Percentiles rank a stretch among this genome's conserved stretches.
phyloP scores from a whole-genome alignment of 1,139 yeast species.

The Zygoascus meyerae region DNA sequence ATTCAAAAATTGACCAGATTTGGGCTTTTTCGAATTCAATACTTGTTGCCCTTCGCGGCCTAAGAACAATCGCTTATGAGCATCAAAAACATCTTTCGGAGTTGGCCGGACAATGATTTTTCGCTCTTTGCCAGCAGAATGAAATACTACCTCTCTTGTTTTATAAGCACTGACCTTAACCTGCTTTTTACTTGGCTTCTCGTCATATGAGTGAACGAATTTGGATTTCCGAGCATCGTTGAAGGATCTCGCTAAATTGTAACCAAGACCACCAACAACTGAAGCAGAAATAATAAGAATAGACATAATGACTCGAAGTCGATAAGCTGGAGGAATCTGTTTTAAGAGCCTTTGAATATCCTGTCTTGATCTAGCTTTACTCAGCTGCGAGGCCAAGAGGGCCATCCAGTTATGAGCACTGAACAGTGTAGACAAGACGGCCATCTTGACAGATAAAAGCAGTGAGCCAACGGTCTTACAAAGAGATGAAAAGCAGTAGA shows the following conservation, averaged over 20 bases:
- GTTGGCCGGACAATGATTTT: constrained; percentile 56
- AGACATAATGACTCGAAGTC: constrained; percentile 2
- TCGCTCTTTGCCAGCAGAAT: constrained; percentile 36
- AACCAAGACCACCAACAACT: constrained; percentile 6
- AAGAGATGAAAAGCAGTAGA: too few species aligned
- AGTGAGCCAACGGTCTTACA: too few species aligned
- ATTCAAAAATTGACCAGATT: constrained; percentile 58
- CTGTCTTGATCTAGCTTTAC: not conserved
- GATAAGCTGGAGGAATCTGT: constrained; percentile 1
- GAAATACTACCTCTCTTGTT: constrained; percentile 7
- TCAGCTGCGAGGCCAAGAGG: not conserved
- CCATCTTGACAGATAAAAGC: too few species aligned
- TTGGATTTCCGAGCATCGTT: constrained; percentile 1
- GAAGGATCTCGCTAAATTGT: not conserved
- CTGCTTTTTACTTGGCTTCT: not conserved
- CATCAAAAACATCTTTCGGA: constrained; percentile 56
- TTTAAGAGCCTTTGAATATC: constrained; percentile 2
- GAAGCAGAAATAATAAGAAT: constrained; percentile 1
- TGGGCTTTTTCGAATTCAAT: constrained; percentile 28
- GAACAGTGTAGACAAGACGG: too few species aligned
- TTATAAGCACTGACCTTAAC: not conserved
- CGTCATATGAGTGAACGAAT: constrained; percentile 15
- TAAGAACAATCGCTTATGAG: constrained; percentile 59
- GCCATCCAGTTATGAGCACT: too few species aligned
- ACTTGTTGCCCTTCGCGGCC: constrained; percentile 38